Percentiles rank a stretch among this genome's conserved stretches.
phyloP scores from a whole-genome alignment of 257 asterid species.

The Salvia hispanica region DNA sequence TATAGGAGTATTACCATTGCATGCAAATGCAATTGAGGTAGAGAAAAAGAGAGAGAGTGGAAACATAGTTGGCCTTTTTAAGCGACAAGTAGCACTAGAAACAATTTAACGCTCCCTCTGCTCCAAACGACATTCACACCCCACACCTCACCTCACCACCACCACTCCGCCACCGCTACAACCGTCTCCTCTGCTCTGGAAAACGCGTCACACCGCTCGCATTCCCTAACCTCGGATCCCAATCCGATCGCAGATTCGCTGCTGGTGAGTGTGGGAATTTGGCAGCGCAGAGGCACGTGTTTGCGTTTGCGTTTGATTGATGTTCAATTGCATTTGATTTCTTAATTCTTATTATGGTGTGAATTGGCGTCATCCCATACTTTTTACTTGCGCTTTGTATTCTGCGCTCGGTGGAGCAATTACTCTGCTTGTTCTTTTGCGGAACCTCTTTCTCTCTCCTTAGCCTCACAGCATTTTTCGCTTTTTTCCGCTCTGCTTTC shows the following conservation, averaged over 20 bases:
- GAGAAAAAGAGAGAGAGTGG: slow-evolving; percentile 33
- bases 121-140: slow-evolving; percentile 21
- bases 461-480: slow-evolving; percentile 17
- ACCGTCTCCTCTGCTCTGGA: slow-evolving; percentile 22
- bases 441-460: slow-evolving; percentile 28
- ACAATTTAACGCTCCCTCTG: slow-evolving; percentile 31
- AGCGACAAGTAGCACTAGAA: slow-evolving; percentile 50
- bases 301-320: slow-evolving; percentile 21
- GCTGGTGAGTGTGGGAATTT: slow-evolving; percentile 32
- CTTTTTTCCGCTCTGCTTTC: slow-evolving; percentile 11
- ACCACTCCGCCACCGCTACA: slow-evolving; percentile 16
- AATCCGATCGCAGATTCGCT: slow-evolving; percentile 24
- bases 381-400: slow-evolving; percentile 34
- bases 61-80: slow-evolving; percentile 40
- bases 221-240: slow-evolving; percentile 30
- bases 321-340: slow-evolving; percentile 33
- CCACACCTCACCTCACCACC: slow-evolving; percentile 8
- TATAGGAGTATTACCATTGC: no score
- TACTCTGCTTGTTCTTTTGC: slow-evolving; percentile 32
- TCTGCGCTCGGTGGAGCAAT: slow-evolving; percentile 40
- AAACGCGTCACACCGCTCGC: slow-evolving; percentile 29
- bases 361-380: slow-evolving; percentile 34
- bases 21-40: no score
- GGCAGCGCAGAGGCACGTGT: slow-evolving; percentile 12
- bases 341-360: no score